A percentile compares a stretch with the other conserved stretches of the same genome.
phyloP scores from a whole-genome alignment of 2,329 filamentous ascomycete genomes.

The Claviceps fusiformis region DNA sequence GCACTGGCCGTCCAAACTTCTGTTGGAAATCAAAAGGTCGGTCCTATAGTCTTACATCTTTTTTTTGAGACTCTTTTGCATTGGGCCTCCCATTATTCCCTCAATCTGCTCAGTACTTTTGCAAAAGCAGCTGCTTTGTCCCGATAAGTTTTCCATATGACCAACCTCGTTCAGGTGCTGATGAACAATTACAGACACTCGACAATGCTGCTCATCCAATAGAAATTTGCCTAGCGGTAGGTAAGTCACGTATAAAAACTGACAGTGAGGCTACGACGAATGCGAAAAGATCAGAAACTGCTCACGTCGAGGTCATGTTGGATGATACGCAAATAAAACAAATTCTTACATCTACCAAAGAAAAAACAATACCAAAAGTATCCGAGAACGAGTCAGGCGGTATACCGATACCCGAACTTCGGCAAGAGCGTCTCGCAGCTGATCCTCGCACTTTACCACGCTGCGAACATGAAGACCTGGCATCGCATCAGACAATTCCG shows the following conservation, averaged over 20 bases:
- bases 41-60: not conserved
- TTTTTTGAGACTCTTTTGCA: not conserved
- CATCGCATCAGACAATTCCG: not conserved
- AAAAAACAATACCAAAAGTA: not conserved
- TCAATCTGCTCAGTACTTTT: not conserved
- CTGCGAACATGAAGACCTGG: not conserved
- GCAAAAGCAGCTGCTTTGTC: not conserved
- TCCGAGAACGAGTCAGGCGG: too few relatives aligned
- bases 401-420: not conserved
- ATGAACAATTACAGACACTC: not conserved
- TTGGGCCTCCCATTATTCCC: not conserved
- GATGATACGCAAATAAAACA: not conserved
- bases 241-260: not conserved
- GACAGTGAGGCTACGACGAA: not conserved
- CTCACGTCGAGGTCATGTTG: not conserved
- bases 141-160: slow-evolving; percentile 1
- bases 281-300: not conserved
- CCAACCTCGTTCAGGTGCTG: not conserved
- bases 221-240: not conserved
- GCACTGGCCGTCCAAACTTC: not conserved
- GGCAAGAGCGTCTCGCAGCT: not conserved
- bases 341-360: not conserved
- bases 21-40: not conserved
- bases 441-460: not conserved
- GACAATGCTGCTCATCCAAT: not conserved